These are phyloP conservation scores for Spinacia oleracea DNA, from an alignment of 179 eudicot species.

Conservation along the genomic window DNA sequence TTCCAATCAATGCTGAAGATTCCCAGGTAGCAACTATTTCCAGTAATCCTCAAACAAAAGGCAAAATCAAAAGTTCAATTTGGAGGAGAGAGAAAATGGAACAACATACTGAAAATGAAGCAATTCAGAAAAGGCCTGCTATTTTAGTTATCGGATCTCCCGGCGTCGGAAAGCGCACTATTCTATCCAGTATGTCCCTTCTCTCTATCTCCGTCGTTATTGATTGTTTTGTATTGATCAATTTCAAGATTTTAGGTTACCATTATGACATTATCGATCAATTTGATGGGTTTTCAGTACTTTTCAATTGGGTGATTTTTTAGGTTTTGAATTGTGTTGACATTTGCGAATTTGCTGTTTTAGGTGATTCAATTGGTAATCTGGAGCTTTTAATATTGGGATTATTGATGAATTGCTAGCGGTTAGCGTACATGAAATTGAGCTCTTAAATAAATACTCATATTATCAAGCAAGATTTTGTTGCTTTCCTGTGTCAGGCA, in stretches of 20 bases:
- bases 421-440: background rate
- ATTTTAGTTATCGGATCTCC: slow-evolving; percentile 65
- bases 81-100: slow-evolving; percentile 17
- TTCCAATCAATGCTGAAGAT: no score
- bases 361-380: background rate
- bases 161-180: slow-evolving; percentile 79
- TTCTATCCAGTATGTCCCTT: slow-evolving; percentile 55
- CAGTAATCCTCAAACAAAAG: background rate
- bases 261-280: background rate
- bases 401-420: background rate
- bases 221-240: background rate
- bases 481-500: background rate
- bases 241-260: background rate
- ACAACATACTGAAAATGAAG: slow-evolving; percentile 33
- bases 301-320: background rate
- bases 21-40: background rate
- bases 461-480: background rate
- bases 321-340: background rate
- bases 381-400: background rate
- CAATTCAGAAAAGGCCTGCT: slow-evolving; percentile 58
- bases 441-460: background rate
- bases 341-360: background rate
- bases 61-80: no score
- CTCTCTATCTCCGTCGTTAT: background rate
- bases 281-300: background rate